Evolutionary conservation across 2,329 filamentous ascomycete species (phyloP).

Genomic region (Colletotrichum tanaceti): DNA sequence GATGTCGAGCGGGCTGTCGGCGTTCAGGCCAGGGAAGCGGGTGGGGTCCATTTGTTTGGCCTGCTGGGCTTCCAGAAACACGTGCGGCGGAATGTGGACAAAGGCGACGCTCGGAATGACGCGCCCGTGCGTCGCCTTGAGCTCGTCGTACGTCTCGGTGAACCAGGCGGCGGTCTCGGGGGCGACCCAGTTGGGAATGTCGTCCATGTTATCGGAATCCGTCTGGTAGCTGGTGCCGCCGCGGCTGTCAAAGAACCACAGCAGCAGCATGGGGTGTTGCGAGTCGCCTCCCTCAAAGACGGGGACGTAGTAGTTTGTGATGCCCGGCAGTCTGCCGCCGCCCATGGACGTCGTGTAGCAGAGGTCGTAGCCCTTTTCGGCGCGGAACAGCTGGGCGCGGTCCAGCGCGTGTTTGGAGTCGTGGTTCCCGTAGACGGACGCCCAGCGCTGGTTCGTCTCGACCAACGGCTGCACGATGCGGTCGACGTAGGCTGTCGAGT

Average conservation of each 20-base stretch:
- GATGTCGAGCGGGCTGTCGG: conserved; percentile 45
- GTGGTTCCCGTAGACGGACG: conserved; percentile 71
- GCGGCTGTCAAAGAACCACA: conserved; percentile 70
- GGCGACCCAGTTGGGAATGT: conserved; percentile 58
- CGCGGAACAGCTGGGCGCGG: conserved; percentile 52
- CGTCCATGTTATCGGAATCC: conserved; percentile 43
- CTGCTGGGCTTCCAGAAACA: conserved; percentile 40
- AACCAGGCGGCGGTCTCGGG: conserved; percentile 60
- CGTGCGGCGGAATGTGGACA: conserved; percentile 41
- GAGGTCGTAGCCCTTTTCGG: conserved; percentile 66
- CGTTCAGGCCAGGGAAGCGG: conserved; percentile 50
- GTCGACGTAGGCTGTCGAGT: conserved; percentile 63
- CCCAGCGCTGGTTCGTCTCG: conserved; percentile 60
- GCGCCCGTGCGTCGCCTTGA: conserved; percentile 39
- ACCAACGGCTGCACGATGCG: conserved; percentile 61
- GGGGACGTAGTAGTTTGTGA: conserved; percentile 43
- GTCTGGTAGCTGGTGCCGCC: conserved; percentile 56
- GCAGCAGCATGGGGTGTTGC: conserved; percentile 49
- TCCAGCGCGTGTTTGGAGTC: conserved; percentile 63
- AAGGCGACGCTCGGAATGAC: conserved; percentile 42
- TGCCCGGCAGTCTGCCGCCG: conserved; percentile 34
- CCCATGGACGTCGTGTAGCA: conserved; percentile 55
- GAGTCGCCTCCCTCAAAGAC: conserved; percentile 34
- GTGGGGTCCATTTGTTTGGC: conserved; percentile 46
- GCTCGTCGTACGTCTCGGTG: conserved; percentile 45